Conservation (phyloP, 208 protist species). For the Acanthamoeba sp. region DNA sequence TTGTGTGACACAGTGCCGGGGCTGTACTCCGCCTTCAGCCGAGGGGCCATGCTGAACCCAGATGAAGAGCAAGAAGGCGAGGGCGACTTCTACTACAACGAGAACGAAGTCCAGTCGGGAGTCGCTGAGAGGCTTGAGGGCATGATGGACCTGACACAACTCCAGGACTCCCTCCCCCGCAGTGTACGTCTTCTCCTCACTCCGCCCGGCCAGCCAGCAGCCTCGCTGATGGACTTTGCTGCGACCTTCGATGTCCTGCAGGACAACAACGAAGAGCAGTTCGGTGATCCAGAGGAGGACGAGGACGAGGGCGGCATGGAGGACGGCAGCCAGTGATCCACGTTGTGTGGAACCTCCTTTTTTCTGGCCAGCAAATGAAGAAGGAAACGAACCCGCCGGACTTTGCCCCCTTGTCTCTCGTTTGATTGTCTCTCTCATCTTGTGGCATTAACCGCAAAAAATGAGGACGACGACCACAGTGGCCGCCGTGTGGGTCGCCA, state of each 20-base stretch:
- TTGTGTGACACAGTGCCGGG: no score
- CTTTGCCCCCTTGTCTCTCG: no score
- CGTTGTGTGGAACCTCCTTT: no score
- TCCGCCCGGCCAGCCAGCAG: no score
- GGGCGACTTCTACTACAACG: conserved; percentile 70
- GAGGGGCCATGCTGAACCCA: conserved; percentile 60
- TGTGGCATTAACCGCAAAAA: no score
- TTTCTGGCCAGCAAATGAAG: no score
- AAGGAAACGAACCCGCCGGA: no score
- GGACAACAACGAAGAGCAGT: background rate
- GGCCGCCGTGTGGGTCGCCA: no score
- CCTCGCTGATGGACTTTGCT: no score
- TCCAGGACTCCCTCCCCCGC: conserved; percentile 23
- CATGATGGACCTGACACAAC: conserved; percentile 9
- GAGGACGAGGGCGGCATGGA: conserved; percentile 1
- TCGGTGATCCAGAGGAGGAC: background rate
- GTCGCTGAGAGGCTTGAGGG: background rate
- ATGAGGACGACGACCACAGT: no score
- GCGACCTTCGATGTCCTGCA: no score
- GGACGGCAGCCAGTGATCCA: background rate
- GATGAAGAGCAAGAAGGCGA: conserved; percentile 69
- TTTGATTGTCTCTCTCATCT: background rate
- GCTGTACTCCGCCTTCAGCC: conserved; percentile 31
- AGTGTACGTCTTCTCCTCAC: background rate
- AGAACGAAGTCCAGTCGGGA: background rate